A percentile compares a stretch with the other conserved stretches of the same genome.
Evolutionary conservation across 306 rosid genomes (phyloP).

Genomic region (Lotus japonicus): DNA sequence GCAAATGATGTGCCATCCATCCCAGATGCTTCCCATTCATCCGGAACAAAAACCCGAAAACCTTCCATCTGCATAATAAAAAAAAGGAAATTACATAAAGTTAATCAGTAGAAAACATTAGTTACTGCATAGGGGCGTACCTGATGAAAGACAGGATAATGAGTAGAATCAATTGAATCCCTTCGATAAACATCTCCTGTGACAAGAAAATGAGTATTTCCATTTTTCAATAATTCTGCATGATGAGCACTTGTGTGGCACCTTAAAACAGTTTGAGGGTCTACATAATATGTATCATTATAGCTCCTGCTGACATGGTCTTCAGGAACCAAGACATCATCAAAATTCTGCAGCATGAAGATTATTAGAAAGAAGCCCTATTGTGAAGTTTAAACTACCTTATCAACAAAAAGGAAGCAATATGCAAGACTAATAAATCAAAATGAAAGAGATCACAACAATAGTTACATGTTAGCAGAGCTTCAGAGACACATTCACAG

Average conservation of each 20-base stretch:
- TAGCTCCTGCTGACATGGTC: conserved; percentile 95
- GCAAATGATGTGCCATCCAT: conserved; percentile 72
- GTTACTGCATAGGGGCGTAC: conserved; percentile 25
- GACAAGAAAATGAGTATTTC: conserved; percentile 86
- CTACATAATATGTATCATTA: conserved; percentile 84
- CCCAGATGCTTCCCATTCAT: conserved; percentile 73
- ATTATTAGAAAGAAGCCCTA: conserved; percentile 7
- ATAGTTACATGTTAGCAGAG: not conserved
- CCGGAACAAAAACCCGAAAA: conserved; percentile 70
- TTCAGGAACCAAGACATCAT: conserved; percentile 94
- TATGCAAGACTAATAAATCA: not conserved
- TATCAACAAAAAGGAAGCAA: conserved; percentile 6
- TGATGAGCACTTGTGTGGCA: conserved; percentile 99
- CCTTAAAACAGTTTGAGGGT: conserved; percentile 79
- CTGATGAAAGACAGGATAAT: conserved; percentile 97
- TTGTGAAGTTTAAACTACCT: conserved; percentile 7
- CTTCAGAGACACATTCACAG: not conserved
- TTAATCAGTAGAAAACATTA: conserved; percentile 11
- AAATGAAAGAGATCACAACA: not conserved
- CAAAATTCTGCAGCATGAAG: conserved; percentile 74
- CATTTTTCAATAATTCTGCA: conserved; percentile 76
- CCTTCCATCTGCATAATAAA: conserved; percentile 80
- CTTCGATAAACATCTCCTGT: conserved; percentile 98
- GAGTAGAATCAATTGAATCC: conserved; percentile 98
- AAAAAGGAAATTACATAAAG: conserved; percentile 9